Evolutionary conservation across 2,329 filamentous ascomycete genomes (phyloP).

Genomic region (Mycosphaerelloides madeirae): DNA sequence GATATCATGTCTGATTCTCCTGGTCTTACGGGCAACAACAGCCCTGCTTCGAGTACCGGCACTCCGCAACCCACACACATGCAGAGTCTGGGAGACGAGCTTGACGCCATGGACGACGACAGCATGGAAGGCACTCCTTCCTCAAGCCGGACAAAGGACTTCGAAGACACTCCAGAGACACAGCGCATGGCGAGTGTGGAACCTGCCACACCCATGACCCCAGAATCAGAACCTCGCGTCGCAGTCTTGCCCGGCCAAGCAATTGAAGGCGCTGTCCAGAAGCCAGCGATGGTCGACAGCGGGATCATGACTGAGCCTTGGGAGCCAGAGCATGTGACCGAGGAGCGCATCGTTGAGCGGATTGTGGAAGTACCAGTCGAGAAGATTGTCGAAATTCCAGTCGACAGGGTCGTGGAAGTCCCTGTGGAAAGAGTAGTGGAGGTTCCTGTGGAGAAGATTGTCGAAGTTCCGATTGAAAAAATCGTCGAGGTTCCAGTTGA

Average conservation of each 20-base stretch:
- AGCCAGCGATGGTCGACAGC: constrained; percentile 53
- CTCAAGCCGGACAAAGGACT: constrained; percentile 13
- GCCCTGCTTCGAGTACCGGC: constrained; percentile 29
- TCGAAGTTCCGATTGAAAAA: constrained; percentile 4
- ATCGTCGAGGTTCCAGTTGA: background rate
- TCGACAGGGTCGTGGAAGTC: background rate
- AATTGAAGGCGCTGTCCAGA: constrained; percentile 10
- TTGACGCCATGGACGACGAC: constrained; percentile 69
- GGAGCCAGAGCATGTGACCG: constrained; percentile 34
- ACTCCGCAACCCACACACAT: constrained; percentile 45
- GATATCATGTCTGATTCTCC: constrained; percentile 32
- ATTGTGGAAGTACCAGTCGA: constrained; percentile 1
- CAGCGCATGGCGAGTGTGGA: constrained; percentile 37
- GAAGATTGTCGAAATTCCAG: constrained; percentile 3
- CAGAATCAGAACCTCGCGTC: background rate
- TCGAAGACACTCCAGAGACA: constrained; percentile 19
- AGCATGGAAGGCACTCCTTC: constrained; percentile 48
- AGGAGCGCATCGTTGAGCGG: constrained; percentile 7
- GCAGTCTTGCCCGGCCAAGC: constrained; percentile 1
- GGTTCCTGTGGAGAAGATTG: background rate
- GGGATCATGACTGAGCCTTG: constrained; percentile 60
- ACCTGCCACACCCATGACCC: constrained; percentile 16
- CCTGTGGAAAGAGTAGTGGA: background rate
- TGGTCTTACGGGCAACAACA: constrained; percentile 14
- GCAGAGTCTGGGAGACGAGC: constrained; percentile 86